phyloP scores from a whole-genome alignment of 192 early-diverging fungal species.

The Mortierella alpina region DNA sequence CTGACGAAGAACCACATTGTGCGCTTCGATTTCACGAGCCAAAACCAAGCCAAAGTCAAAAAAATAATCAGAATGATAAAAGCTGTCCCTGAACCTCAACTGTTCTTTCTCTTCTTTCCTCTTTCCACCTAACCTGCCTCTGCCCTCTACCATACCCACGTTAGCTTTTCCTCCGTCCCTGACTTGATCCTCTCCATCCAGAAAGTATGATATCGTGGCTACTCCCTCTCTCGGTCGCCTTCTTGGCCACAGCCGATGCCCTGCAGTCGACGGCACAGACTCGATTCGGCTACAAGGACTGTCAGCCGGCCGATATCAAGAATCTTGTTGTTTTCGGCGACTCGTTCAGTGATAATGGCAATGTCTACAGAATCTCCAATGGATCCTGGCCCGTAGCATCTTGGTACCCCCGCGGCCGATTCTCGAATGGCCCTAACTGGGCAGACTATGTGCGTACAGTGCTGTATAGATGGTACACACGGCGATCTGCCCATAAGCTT shows the following conservation, averaged over 20 bases:
- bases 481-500: background rate
- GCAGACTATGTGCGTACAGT: constrained; percentile 48
- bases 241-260: background rate
- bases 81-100: no score
- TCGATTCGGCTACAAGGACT: background rate
- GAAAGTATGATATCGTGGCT: background rate
- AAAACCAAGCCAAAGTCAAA: no score
- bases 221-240: background rate
- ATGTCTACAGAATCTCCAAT: constrained; percentile 20
- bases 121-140: background rate
- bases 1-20: no score
- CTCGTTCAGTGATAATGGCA: constrained; percentile 36
- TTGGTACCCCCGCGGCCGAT: constrained; percentile 48
- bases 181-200: background rate
- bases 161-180: background rate
- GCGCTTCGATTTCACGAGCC: no score
- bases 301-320: background rate
- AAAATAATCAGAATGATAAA: no score
- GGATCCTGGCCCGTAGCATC: constrained; percentile 17
- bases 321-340: constrained; percentile 35
- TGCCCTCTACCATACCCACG: background rate
- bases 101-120: background rate
- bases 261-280: background rate
- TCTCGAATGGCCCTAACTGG: constrained; percentile 60
- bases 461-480: background rate